Evolutionary conservation across 345 rosid genomes (phyloP).

Genomic region (Salix caprea): DNA sequence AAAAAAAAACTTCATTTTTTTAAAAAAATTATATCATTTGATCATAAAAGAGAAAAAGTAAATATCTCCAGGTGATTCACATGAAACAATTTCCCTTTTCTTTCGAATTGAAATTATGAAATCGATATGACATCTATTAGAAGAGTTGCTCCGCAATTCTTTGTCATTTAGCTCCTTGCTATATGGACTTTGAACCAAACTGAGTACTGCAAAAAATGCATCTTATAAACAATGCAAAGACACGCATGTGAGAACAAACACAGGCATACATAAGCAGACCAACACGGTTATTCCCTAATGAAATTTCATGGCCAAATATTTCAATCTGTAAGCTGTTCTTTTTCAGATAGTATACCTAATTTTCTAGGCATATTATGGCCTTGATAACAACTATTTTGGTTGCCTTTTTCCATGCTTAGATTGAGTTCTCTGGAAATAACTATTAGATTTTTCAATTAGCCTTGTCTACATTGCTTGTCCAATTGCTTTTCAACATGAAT

Average conservation of each 20-base stretch:
- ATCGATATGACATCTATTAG: too few species aligned
- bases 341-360: background rate
- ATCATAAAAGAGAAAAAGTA: too few species aligned
- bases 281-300: background rate
- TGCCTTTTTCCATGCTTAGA: background rate
- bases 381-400: background rate
- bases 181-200: background rate
- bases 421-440: background rate
- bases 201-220: background rate
- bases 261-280: background rate
- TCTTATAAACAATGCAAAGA: background rate
- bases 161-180: background rate
- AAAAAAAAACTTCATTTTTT: background rate
- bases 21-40: background rate
- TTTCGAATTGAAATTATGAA: too few species aligned
- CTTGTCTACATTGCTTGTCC: background rate
- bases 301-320: background rate
- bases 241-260: too few species aligned
- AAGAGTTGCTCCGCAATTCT: too few species aligned
- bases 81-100: too few species aligned
- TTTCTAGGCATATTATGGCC: background rate
- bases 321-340: background rate
- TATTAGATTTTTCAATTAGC: background rate
- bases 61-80: too few species aligned
- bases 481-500: constrained; percentile 5